These are phyloP conservation scores for Saccharum hybrid DNA, from an alignment of 202 grass and related monocot species.

Conservation along the genomic window DNA sequence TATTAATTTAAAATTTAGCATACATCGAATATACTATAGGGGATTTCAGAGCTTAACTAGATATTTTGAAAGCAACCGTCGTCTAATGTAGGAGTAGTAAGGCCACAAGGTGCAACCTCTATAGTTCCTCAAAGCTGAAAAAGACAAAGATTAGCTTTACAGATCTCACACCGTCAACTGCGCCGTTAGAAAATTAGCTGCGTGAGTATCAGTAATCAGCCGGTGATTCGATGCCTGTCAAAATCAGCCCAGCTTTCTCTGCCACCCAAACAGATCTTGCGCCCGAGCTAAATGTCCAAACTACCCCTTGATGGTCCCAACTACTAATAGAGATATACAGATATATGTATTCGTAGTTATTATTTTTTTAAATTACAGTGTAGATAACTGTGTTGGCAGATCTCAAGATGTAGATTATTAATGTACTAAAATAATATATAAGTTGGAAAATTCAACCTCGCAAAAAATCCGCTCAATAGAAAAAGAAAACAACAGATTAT, in stretches of 20 bases:
- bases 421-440: not conserved
- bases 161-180: conserved; percentile 28
- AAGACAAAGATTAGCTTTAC: conserved; percentile 60
- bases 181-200: conserved; percentile 37
- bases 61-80: conserved; percentile 37
- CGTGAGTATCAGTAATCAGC: conserved; percentile 39
- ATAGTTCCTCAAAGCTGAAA: conserved; percentile 37
- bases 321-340: not conserved
- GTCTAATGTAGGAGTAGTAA: not conserved
- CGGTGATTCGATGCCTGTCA: conserved; percentile 33
- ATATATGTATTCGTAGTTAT: too few relatives aligned
- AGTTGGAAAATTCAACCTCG: too few relatives aligned
- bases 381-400: not conserved
- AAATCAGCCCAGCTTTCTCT: not conserved
- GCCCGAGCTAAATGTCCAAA: conserved; percentile 14
- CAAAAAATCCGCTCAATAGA: not conserved
- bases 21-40: not conserved
- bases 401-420: not conserved
- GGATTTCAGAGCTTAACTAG: not conserved
- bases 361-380: not conserved
- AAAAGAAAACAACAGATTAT: not conserved
- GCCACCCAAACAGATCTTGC: conserved; percentile 24
- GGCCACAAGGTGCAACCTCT: conserved; percentile 11
- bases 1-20: conserved; percentile 31
- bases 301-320: not conserved